These are phyloP conservation scores for Halenospora varia DNA, from an alignment of 495 filamentous ascomycete genomes.

Conservation along the genomic window DNA sequence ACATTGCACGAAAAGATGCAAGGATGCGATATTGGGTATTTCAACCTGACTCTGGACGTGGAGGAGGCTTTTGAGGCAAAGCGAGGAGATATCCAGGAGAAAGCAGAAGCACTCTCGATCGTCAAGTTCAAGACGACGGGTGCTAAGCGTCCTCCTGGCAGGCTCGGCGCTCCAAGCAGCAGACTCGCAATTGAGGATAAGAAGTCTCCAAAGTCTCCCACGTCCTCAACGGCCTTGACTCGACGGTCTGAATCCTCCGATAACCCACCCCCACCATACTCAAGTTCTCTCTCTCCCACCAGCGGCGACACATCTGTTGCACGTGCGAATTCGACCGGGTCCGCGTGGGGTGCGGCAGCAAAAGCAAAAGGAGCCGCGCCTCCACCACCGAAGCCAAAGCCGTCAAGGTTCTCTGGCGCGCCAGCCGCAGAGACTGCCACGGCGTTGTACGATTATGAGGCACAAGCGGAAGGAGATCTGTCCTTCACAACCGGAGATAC, in stretches of 20 bases:
- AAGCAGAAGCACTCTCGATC: conserved; percentile 75
- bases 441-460: conserved; percentile 92
- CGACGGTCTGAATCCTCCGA: conserved; percentile 41
- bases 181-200: conserved; percentile 24
- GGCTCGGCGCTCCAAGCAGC: conserved; percentile 43
- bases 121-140: conserved; percentile 86
- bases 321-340: conserved; percentile 54
- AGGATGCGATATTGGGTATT: conserved; percentile 92
- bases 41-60: conserved; percentile 84
- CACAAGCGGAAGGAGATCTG: conserved; percentile 90
- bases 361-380: conserved; percentile 80
- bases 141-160: conserved; percentile 44
- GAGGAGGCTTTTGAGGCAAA: conserved; percentile 88
- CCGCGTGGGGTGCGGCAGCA: conserved; percentile 57
- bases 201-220: conserved; percentile 11
- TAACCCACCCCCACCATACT: conserved; percentile 69
- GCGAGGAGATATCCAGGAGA: conserved; percentile 79
- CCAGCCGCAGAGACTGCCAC: conserved; percentile 67
- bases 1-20: conserved; percentile 98
- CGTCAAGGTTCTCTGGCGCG: conserved; percentile 63
- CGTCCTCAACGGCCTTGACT: conserved; percentile 9
- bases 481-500: conserved; percentile 87
- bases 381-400: conserved; percentile 90
- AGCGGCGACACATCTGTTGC: conserved; percentile 30
- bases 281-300: conserved; percentile 29